A percentile compares a stretch with the other conserved stretches of the same genome.
phyloP scores from a whole-genome alignment of 2,329 filamentous ascomycete genomes.

The Colletotrichum sp. region DNA sequence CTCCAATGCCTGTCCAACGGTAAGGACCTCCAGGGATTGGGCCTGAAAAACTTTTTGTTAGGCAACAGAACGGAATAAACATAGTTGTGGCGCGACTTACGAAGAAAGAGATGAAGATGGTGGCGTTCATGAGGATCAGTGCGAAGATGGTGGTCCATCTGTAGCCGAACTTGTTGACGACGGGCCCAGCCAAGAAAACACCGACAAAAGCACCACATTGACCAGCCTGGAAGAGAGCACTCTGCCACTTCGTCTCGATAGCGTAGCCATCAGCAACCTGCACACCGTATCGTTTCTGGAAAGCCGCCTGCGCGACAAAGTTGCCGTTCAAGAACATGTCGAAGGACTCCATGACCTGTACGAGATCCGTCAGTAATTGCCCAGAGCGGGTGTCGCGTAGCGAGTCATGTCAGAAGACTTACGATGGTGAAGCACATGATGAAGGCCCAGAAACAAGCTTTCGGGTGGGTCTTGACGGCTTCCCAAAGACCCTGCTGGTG shows the following conservation, averaged over 20 bases:
- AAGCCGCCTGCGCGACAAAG: slow-evolving; percentile 47
- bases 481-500: slow-evolving; percentile 43
- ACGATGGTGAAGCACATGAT: slow-evolving; percentile 57
- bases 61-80: background rate
- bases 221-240: slow-evolving; percentile 36
- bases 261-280: slow-evolving; percentile 13
- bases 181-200: slow-evolving; percentile 40
- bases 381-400: background rate
- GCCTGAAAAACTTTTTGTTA: slow-evolving; percentile 30
- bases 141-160: slow-evolving; percentile 39
- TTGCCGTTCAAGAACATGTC: slow-evolving; percentile 53
- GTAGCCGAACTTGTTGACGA: slow-evolving; percentile 41
- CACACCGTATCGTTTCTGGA: slow-evolving; percentile 43
- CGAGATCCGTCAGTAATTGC: background rate
- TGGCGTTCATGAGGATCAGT: slow-evolving; percentile 33
- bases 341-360: slow-evolving; percentile 55
- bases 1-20: slow-evolving; percentile 61
- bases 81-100: slow-evolving; percentile 38
- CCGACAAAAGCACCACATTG: slow-evolving; percentile 41
- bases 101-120: slow-evolving; percentile 54
- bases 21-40: slow-evolving; percentile 44
- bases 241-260: slow-evolving; percentile 48
- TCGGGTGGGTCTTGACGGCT: slow-evolving; percentile 44
- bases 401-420: slow-evolving; percentile 22
- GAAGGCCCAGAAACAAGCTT: slow-evolving; percentile 52